Evolutionary conservation across 2,329 filamentous ascomycete species (phyloP).

Genomic region (Fusarium sp.): DNA sequence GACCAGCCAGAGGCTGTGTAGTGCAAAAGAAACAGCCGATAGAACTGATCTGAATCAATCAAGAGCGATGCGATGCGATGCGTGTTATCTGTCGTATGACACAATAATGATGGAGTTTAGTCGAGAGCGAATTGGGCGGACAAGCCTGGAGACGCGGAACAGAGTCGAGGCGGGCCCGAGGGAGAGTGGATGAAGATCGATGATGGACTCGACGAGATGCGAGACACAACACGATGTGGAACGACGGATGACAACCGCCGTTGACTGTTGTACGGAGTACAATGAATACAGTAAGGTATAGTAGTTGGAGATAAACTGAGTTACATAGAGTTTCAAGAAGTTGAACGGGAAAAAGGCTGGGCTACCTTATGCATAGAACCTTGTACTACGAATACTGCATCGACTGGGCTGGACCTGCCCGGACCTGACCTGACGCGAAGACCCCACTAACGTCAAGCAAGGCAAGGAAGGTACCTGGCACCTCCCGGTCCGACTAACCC

Average conservation of each 20-base stretch:
- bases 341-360: constrained; percentile 28
- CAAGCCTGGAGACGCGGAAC: constrained; percentile 16
- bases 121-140: constrained; percentile 6
- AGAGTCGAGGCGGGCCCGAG: background rate
- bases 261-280: background rate
- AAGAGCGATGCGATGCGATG: background rate
- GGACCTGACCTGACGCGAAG: constrained; percentile 21
- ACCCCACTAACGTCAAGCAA: constrained; percentile 23
- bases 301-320: constrained; percentile 3
- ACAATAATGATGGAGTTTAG: constrained; percentile 32
- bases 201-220: background rate
- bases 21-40: background rate
- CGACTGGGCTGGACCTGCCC: constrained; percentile 9
- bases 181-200: background rate
- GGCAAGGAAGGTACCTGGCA: constrained; percentile 12
- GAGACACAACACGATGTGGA: background rate
- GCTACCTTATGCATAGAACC: constrained; percentile 14
- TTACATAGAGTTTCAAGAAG: constrained; percentile 16
- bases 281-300: background rate
- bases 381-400: constrained; percentile 10
- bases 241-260: background rate
- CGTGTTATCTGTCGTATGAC: constrained; percentile 25
- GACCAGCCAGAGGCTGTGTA: constrained; percentile 1
- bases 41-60: background rate
- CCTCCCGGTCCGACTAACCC: background rate